Conservation (phyloP, 108 stramenopile species). For the Nitzschia inconspicua region DNA sequence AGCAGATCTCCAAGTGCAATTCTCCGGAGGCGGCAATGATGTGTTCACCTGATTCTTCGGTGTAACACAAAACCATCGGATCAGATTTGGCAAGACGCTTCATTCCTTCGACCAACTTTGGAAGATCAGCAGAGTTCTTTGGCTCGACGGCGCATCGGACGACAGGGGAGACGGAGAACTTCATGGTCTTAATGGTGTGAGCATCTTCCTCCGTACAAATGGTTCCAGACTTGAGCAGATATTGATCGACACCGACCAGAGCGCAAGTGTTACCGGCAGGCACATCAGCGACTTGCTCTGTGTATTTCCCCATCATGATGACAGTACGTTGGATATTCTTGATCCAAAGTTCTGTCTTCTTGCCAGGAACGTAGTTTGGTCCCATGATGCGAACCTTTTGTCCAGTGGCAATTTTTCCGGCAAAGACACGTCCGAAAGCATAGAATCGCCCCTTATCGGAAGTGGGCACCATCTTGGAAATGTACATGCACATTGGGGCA, state of each 20-base stretch:
- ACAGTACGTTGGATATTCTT: conserved; percentile 99
- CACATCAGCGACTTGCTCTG: conserved; percentile 97
- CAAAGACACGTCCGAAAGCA: conserved; percentile 99
- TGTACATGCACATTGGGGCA: conserved; percentile 99
- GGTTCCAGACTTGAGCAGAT: conserved; percentile 99
- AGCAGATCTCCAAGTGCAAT: conserved; percentile 99
- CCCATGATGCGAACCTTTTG: conserved; percentile 99
- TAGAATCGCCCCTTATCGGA: conserved; percentile 99
- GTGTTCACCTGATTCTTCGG: conserved; percentile 99
- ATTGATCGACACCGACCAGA: conserved; percentile 99
- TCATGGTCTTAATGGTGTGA: conserved; percentile 98
- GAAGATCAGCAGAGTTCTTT: conserved; percentile 99
- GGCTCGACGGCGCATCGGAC: conserved; percentile 99
- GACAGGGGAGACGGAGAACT: conserved; percentile 99
- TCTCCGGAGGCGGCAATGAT: conserved; percentile 99
- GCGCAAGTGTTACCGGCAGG: conserved; percentile 99
- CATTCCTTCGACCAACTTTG: conserved; percentile 99
- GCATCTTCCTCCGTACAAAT: conserved; percentile 96
- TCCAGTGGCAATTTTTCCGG: conserved; percentile 98
- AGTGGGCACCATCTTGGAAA: conserved; percentile 99
- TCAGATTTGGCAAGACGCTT: conserved; percentile 99
- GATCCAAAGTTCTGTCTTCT: conserved; percentile 99
- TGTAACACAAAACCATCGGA: conserved; percentile 99
- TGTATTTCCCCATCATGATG: conserved; percentile 99
- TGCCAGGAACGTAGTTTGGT: conserved; percentile 99